These are phyloP conservation scores for Zygoascus biomembranicola DNA, from an alignment of 805 yeast species.

Conservation along the genomic window DNA sequence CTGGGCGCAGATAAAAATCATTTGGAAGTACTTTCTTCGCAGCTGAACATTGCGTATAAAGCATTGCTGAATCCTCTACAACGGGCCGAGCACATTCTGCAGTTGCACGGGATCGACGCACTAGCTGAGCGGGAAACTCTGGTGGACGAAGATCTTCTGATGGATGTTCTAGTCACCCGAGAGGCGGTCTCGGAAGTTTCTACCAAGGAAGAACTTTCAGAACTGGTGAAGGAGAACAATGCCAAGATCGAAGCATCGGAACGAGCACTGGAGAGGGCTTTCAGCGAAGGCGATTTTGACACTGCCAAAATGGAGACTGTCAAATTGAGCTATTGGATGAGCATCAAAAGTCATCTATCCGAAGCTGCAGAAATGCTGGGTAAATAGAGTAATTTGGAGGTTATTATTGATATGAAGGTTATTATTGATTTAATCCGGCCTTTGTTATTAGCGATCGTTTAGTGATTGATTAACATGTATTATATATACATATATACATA, in stretches of 20 bases:
- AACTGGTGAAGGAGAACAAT: slow-evolving; percentile 48
- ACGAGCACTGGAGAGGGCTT: slow-evolving; percentile 38
- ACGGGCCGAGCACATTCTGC: slow-evolving; percentile 56
- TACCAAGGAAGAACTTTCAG: slow-evolving; percentile 48
- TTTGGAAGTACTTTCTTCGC: slow-evolving; percentile 37
- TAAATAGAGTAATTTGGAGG: neutral
- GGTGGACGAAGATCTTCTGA: slow-evolving; percentile 44
- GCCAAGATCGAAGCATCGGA: slow-evolving; percentile 43
- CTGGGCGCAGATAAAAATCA: slow-evolving; percentile 19
- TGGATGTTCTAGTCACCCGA: slow-evolving; percentile 76
- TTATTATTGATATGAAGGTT: neutral
- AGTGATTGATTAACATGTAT: too few species aligned
- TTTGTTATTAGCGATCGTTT: too few species aligned
- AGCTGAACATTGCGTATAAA: slow-evolving; percentile 70
- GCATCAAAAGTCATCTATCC: slow-evolving; percentile 60
- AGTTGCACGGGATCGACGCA: slow-evolving; percentile 47
- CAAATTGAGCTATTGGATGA: slow-evolving; percentile 75
- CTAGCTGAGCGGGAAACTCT: slow-evolving; percentile 36
- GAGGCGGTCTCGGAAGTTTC: slow-evolving; percentile 68
- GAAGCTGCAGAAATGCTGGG: slow-evolving; percentile 22
- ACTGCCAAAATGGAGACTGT: slow-evolving; percentile 59
- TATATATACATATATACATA: too few species aligned
- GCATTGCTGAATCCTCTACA: slow-evolving; percentile 60
- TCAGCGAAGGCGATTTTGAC: slow-evolving; percentile 42
- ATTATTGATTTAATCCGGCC: neutral